Conservation (phyloP, 306 rosid genomes). For the Inga oerstediana region DNA sequence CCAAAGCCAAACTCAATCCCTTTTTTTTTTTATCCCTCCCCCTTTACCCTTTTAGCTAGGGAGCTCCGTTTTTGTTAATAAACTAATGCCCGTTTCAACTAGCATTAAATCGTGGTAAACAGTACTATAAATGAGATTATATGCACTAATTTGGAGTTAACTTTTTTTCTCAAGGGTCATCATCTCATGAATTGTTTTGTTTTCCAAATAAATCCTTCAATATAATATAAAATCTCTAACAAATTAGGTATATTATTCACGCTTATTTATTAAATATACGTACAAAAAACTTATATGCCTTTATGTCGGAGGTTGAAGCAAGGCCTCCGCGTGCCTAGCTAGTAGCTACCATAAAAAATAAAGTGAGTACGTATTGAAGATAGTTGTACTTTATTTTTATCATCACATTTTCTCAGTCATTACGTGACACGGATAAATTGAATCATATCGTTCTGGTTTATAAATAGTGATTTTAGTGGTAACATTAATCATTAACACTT, state of each 20-base stretch:
- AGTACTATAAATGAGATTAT: background rate
- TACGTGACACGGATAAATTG: background rate
- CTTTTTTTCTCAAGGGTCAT: background rate
- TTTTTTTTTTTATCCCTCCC: background rate
- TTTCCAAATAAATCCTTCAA: background rate
- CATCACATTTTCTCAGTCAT: too few species aligned
- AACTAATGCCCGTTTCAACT: background rate
- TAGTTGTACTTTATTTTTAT: too few species aligned
- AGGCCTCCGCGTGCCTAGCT: too few species aligned
- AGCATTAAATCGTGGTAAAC: background rate
- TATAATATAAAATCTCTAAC: background rate
- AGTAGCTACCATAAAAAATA: too few species aligned
- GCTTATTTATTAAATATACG: too few species aligned
- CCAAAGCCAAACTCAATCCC: background rate
- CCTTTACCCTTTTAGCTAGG: background rate
- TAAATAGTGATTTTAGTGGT: background rate
- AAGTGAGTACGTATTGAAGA: too few species aligned
- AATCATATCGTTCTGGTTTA: background rate
- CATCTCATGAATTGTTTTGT: background rate
- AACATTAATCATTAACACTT: background rate
- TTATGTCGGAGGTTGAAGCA: too few species aligned
- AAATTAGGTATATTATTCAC: too few species aligned
- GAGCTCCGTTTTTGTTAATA: background rate
- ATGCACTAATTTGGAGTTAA: constrained; percentile 5
- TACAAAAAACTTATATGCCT: too few species aligned